Percentiles rank a stretch among this genome's conserved stretches.
phyloP scores from a whole-genome alignment of 108 stramenopile species.

The Nitzschia sp. region DNA sequence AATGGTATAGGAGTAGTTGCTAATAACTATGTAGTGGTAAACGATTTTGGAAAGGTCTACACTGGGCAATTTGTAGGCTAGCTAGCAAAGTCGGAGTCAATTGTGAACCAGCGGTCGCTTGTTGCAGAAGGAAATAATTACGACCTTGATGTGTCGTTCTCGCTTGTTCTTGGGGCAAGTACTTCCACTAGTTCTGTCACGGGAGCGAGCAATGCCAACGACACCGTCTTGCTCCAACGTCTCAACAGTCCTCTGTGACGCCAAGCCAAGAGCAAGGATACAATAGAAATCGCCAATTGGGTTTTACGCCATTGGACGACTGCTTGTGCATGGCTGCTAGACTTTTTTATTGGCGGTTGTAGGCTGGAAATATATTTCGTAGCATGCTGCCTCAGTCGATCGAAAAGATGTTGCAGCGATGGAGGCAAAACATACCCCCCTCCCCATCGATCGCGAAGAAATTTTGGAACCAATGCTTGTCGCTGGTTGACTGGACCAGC shows the following conservation, averaged over 20 bases:
- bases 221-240: background rate
- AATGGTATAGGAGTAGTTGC: constrained; percentile 18
- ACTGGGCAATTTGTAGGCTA: no score
- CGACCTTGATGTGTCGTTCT: no score
- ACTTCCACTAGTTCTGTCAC: background rate
- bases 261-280: background rate
- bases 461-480: background rate
- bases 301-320: background rate
- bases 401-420: background rate
- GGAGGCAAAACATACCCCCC: no score
- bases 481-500: background rate
- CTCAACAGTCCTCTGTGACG: background rate
- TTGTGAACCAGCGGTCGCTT: no score
- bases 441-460: no score
- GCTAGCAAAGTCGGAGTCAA: no score
- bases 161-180: no score
- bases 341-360: no score
- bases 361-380: background rate
- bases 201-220: background rate
- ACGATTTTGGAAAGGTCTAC: no score
- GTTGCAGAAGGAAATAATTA: no score
- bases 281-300: constrained; percentile 3
- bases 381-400: background rate
- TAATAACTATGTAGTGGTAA: no score
- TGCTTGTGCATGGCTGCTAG: background rate